A percentile compares a stretch with the other conserved stretches of the same genome.
These are phyloP conservation scores for Pseudomicrostroma phylloplanum DNA, from an alignment of 1,284 basidiomycete genomes.

Conservation along the genomic window DNA sequence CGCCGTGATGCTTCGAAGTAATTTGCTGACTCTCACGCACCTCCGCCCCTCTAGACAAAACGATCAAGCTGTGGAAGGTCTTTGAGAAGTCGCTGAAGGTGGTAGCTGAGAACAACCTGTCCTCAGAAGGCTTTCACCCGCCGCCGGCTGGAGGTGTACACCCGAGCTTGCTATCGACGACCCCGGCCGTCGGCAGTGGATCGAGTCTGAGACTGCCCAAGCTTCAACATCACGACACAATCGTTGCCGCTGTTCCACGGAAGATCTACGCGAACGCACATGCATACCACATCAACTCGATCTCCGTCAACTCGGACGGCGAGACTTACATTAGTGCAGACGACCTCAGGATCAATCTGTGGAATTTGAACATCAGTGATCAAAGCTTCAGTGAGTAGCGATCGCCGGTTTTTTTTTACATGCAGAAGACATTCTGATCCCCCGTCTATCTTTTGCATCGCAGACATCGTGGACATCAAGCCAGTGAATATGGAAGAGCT, in stretches of 20 bases:
- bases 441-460: not conserved
- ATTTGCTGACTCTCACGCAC: not conserved
- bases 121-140: constrained; percentile 52
- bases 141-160: constrained; percentile 14
- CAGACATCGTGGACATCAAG: constrained; percentile 99
- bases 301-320: constrained; percentile 97
- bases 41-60: constrained; percentile 66
- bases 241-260: constrained; percentile 94
- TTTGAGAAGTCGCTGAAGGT: constrained; percentile 96
- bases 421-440: constrained; percentile 11
- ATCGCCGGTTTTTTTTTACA: not conserved
- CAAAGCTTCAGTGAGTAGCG: constrained; percentile 88
- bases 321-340: constrained; percentile 99
- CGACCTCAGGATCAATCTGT: constrained; percentile 92
- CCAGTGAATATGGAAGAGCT: constrained; percentile 99
- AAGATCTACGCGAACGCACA: constrained; percentile 99
- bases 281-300: constrained; percentile 99
- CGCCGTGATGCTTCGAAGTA: not conserved
- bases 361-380: constrained; percentile 97
- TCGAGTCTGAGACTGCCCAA: constrained; percentile 41
- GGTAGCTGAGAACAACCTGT: constrained; percentile 92
- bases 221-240: constrained; percentile 90
- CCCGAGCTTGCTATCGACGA: constrained; percentile 17
- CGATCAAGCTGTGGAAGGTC: constrained; percentile 99
- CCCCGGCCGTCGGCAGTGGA: constrained; percentile 29